Conservation (phyloP, 179 eudicot genomes). For the Nepenthes alata region DNA sequence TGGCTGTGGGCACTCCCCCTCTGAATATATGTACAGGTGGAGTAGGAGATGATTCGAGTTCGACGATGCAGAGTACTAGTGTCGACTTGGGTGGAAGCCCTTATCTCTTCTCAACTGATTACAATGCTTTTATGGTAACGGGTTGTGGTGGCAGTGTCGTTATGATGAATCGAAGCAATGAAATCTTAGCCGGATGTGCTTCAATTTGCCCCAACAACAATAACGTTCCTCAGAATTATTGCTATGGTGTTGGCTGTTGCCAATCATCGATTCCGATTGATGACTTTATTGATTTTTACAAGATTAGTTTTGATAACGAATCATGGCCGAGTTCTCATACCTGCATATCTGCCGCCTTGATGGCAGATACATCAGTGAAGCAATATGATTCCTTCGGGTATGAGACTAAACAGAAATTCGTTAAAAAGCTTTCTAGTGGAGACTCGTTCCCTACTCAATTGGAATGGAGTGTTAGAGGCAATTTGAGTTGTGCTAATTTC, state of each 20-base stretch:
- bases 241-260: slow-evolving; percentile 12
- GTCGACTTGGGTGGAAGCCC: slow-evolving; percentile 20
- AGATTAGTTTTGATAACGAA: neutral
- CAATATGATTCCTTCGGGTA: no score
- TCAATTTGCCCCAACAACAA: slow-evolving; percentile 8
- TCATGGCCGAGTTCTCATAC: neutral
- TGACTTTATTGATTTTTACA: neutral
- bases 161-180: neutral
- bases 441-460: neutral
- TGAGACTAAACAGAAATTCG: neutral
- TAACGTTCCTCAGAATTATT: neutral
- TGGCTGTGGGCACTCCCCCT: slow-evolving; percentile 7
- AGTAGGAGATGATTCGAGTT: neutral
- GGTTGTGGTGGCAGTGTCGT: slow-evolving; percentile 12
- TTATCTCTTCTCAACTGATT: slow-evolving; percentile 5
- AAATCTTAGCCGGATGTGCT: slow-evolving; percentile 13
- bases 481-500: no score
- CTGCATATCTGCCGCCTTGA: neutral
- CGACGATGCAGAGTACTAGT: slow-evolving; percentile 1
- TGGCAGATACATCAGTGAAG: no score
- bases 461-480: neutral
- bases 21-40: slow-evolving; percentile 4
- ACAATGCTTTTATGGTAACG: slow-evolving; percentile 9
- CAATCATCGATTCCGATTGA: neutral
- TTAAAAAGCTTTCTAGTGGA: neutral